These are phyloP conservation scores for Hyaloraphidium curvatum DNA, from an alignment of 192 early-diverging fungal species.

Conservation along the genomic window DNA sequence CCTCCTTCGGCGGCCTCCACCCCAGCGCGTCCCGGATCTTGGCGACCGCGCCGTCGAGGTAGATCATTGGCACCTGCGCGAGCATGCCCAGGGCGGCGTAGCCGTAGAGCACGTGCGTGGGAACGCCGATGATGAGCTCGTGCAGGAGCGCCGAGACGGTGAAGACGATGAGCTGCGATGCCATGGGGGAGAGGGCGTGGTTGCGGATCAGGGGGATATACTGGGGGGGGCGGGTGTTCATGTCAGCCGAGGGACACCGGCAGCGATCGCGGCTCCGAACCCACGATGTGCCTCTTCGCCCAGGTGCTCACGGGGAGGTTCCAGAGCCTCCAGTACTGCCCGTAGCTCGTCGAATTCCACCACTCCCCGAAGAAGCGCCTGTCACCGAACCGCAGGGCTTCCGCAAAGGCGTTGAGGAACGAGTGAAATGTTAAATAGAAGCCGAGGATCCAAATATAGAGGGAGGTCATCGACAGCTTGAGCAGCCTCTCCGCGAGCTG, in stretches of 20 bases:
- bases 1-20: slow-evolving; percentile 22
- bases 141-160: slow-evolving; percentile 69
- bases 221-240: too few species aligned
- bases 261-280: too few species aligned
- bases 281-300: slow-evolving; percentile 69
- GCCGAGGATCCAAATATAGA: slow-evolving; percentile 70
- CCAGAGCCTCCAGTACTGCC: slow-evolving; percentile 78
- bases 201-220: slow-evolving; percentile 56
- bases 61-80: slow-evolving; percentile 55
- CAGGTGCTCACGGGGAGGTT: slow-evolving; percentile 57
- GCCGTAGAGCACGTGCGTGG: slow-evolving; percentile 57
- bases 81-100: slow-evolving; percentile 69
- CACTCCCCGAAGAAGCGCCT: slow-evolving; percentile 71
- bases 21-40: slow-evolving; percentile 13
- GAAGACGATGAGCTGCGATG: slow-evolving; percentile 47
- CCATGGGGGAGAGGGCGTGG: slow-evolving; percentile 32
- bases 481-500: slow-evolving; percentile 63
- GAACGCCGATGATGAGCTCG: slow-evolving; percentile 69
- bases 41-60: slow-evolving; percentile 42
- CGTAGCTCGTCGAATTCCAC: slow-evolving; percentile 70
- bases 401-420: slow-evolving; percentile 57
- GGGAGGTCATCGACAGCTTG: slow-evolving; percentile 57
- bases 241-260: too few species aligned
- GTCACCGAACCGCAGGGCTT: slow-evolving; percentile 68
- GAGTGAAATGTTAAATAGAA: slow-evolving; percentile 75